Conservation (phyloP, 306 rosid species). For the Corylus americana region DNA sequence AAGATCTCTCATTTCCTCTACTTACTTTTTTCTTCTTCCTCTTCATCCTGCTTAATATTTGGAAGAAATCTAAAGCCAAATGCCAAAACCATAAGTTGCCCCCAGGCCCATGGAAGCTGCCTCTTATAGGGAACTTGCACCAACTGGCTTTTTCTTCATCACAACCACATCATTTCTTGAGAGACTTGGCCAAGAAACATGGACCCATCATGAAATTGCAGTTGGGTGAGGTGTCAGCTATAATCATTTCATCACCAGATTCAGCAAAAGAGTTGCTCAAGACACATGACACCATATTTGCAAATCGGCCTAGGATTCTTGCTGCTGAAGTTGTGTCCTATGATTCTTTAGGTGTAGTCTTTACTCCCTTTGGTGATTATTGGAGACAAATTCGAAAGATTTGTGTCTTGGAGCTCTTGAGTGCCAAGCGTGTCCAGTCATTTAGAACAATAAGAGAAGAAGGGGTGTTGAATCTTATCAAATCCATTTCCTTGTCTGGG, state of each 20-base stretch:
- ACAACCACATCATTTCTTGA: neutral
- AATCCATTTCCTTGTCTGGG: neutral
- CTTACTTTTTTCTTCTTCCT: neutral
- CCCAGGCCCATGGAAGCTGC: conserved; percentile 20
- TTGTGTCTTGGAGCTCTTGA: neutral
- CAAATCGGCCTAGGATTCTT: neutral
- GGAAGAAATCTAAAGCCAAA: neutral
- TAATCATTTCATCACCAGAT: conserved; percentile 14
- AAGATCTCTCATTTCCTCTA: neutral
- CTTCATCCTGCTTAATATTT: neutral
- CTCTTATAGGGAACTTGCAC: conserved; percentile 24
- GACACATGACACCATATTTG: conserved; percentile 1
- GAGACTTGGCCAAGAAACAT: neutral
- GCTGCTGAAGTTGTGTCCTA: neutral
- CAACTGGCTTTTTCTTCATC: neutral
- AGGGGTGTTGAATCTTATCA: conserved; percentile 14
- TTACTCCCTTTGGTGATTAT: conserved; percentile 18
- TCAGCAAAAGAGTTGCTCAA: neutral
- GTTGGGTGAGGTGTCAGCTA: neutral
- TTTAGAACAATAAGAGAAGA: conserved; percentile 23
- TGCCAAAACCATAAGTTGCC: neutral
- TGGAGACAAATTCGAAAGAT: conserved; percentile 15
- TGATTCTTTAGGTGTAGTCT: neutral
- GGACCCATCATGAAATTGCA: conserved; percentile 12
- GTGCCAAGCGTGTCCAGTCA: neutral